Percentiles rank a stretch among this genome's conserved stretches.
These are phyloP conservation scores for Monosporascus ibericus DNA, from an alignment of 2,329 filamentous ascomycete genomes.

Conservation along the genomic window DNA sequence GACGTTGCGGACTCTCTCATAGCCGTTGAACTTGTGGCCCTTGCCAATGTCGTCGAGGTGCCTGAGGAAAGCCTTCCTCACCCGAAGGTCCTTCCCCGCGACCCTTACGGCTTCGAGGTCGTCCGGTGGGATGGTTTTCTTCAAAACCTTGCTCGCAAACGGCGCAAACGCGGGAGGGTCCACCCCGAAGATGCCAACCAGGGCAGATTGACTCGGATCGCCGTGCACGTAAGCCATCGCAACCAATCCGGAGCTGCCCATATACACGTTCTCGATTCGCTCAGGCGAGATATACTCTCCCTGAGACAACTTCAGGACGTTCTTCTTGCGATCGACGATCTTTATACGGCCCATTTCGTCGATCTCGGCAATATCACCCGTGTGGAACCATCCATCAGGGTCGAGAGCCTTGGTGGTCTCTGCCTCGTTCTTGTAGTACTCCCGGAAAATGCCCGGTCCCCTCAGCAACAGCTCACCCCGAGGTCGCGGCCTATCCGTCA, in stretches of 20 bases:
- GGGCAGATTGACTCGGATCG: constrained; percentile 70
- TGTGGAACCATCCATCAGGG: constrained; percentile 93
- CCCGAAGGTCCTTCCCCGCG: constrained; percentile 61
- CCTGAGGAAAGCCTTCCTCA: constrained; percentile 69
- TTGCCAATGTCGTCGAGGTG: constrained; percentile 73
- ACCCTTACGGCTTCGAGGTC: constrained; percentile 63
- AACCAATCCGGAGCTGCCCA: constrained; percentile 73
- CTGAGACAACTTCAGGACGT: constrained; percentile 96
- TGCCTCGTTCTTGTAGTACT: constrained; percentile 85
- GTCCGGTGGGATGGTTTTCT: constrained; percentile 54
- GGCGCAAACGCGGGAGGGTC: constrained; percentile 78
- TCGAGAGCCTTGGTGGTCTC: constrained; percentile 81
- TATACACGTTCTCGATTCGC: constrained; percentile 90
- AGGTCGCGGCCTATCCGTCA: constrained; percentile 80
- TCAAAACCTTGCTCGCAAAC: constrained; percentile 72
- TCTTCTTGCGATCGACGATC: constrained; percentile 97
- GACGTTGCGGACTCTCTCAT: constrained; percentile 73
- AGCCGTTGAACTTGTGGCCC: constrained; percentile 86
- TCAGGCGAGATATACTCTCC: constrained; percentile 98
- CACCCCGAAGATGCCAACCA: constrained; percentile 84
- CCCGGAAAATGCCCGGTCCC: constrained; percentile 71
- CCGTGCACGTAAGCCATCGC: constrained; percentile 86
- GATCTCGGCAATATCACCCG: constrained; percentile 82
- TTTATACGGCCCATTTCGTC: constrained; percentile 81
- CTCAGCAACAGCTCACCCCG: constrained; percentile 85